phyloP scores from a whole-genome alignment of 1,284 basidiomycete genomes.

The Tilletia horrida region DNA sequence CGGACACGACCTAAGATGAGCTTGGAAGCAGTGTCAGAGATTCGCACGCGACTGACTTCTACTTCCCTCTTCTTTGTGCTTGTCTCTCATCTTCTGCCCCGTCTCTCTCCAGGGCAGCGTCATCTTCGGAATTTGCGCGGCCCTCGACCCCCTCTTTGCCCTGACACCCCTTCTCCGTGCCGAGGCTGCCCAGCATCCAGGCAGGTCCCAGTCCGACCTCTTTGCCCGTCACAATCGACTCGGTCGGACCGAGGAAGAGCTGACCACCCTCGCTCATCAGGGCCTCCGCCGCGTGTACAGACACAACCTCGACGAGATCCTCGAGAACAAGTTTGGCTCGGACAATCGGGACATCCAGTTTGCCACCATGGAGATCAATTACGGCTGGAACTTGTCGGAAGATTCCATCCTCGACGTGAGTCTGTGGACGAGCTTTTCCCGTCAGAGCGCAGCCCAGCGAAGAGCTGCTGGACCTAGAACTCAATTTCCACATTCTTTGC shows the following conservation, averaged over 20 bases:
- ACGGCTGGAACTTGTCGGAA: slow-evolving; percentile 28
- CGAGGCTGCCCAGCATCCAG: not conserved
- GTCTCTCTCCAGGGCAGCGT: not conserved
- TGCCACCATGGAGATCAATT: slow-evolving; percentile 32
- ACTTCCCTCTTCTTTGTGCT: not conserved
- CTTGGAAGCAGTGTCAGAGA: too few relatives aligned
- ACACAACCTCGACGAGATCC: slow-evolving; percentile 28
- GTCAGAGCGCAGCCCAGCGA: not conserved
- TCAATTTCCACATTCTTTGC: not conserved
- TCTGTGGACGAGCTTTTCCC: not conserved
- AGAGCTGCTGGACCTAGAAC: not conserved
- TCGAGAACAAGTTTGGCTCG: slow-evolving; percentile 20
- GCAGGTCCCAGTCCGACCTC: not conserved
- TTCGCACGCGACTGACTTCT: too few relatives aligned
- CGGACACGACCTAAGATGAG: too few relatives aligned
- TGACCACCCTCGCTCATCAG: not conserved
- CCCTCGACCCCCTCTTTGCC: slow-evolving; percentile 1
- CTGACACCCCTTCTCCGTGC: slow-evolving; percentile 1
- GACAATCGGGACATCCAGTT: slow-evolving; percentile 31
- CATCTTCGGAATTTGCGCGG: slow-evolving; percentile 8
- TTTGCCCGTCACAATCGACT: not conserved
- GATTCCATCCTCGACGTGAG: slow-evolving; percentile 24
- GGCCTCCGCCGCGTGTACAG: slow-evolving; percentile 22
- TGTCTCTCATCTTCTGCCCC: not conserved
- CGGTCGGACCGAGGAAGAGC: not conserved